Base-by-base conservation (phyloP, 164 flowering plant species). In the Tinospora cordifolia region DNA sequence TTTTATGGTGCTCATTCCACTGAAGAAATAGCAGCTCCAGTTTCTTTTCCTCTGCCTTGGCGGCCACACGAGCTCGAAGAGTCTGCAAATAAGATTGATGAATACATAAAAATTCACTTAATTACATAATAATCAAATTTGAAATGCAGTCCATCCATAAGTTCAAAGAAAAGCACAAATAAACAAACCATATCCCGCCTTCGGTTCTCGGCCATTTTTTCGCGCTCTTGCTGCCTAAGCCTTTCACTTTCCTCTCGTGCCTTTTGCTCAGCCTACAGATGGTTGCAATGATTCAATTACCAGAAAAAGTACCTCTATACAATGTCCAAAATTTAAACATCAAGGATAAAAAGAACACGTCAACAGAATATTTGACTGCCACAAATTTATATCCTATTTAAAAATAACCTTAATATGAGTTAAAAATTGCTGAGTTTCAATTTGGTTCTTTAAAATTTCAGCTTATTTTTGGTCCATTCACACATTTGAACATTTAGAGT, bases 21-120 rank as follows among this genome's bases (percentile, higher is more conserved):
- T 71, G 88, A 75, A 95, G 89, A 81, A 95, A 95, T 65, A 95
- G 87, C 88, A 95, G 80, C 76, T 95, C 99, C 88, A 95, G 75
- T 76, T 86, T 91, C 89, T 92, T 95, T 73, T 92, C 98, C 80
- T 95, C 98, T 8, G 98, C 93, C 87, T 95, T 95, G 66, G 99
- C 99, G 79, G 90, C 88, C 72, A 95, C 88, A 47, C 99, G 92
- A 39, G 99, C 98, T 74, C 92, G 84, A 38, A 95, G 94, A 67
- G 89, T 87, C 99, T 89, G 75, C 62, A 44, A 44, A 57, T 49
- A 27, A 75, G 60, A 36, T 9, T 46, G 62, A 69, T n/a, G 30
- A 51, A 54, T 13, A 40, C 27, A 65, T 17, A 65, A 46, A 13
- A 41, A 19, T 30, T 21, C 38, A 69, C 40, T 40, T 10, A 10